A percentile compares a stretch with the other conserved stretches of the same genome.
phyloP scores from a whole-genome alignment of 257 asterid species.

The Phtheirospermum japonicum region DNA sequence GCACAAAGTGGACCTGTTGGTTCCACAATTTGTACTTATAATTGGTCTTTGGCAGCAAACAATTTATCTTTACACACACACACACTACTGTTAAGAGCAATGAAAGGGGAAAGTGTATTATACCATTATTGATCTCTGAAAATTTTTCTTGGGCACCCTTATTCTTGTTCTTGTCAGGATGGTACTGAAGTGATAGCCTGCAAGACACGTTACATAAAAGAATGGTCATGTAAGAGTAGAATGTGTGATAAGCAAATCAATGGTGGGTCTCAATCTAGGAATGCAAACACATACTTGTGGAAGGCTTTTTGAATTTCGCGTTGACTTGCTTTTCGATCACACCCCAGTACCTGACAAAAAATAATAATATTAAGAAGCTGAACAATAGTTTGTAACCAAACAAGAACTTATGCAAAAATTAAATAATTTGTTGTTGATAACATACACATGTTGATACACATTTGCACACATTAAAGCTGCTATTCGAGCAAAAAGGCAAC shows the following conservation, averaged over 20 bases:
- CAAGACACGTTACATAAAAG: slow-evolving; percentile 4
- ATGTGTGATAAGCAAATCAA: slow-evolving; percentile 1
- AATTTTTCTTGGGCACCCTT: slow-evolving; percentile 94
- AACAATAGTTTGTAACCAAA: background rate
- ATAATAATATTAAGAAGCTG: slow-evolving; percentile 15
- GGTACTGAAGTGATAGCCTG: slow-evolving; percentile 91
- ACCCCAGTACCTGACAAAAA: slow-evolving; percentile 77
- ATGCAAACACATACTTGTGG: slow-evolving; percentile 66
- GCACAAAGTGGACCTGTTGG: too few relatives aligned
- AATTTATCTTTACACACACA: background rate
- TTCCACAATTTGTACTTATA: too few relatives aligned
- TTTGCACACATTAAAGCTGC: slow-evolving; percentile 6
- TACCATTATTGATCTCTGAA: slow-evolving; percentile 94
- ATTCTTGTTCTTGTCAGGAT: slow-evolving; percentile 93
- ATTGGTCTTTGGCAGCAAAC: background rate
- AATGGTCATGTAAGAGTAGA: slow-evolving; percentile 13
- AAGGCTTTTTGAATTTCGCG: slow-evolving; percentile 95
- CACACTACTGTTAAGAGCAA: background rate
- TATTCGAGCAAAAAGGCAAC: background rate
- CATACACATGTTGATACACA: too few relatives aligned
- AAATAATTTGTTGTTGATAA: background rate
- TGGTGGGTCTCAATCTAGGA: background rate
- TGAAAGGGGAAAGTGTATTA: background rate
- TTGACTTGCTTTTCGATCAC: slow-evolving; percentile 70
- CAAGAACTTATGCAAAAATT: background rate